Evolutionary conservation across 2,329 filamentous ascomycete genomes (phyloP), one percentile per base, ranked within the genome.

Genomic region (Venturiaceae sp.): DNA sequence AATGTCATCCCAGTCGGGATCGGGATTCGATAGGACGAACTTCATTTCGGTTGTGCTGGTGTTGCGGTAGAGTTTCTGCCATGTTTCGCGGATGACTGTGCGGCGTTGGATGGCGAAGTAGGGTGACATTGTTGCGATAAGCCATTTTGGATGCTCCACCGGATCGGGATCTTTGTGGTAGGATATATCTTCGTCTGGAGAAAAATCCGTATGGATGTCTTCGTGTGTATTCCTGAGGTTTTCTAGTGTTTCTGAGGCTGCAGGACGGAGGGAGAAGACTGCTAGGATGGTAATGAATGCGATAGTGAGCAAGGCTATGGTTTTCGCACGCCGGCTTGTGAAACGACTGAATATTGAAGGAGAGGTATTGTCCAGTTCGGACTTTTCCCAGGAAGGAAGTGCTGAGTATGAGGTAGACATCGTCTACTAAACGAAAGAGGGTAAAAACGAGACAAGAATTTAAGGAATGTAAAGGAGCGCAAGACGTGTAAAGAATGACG

Each of bases 21-120:
- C 66, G 0, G 69, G 69, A 50, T 71, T 69, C 0, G 68, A 64
- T 2, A 71, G 63, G 7, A 71, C 68, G 55, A 71, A 71, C 5
- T 66, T 64, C 1, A 61, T 59, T 14, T 68, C 67, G 26, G 71
- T 66, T 11, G 23, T 33, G 8, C 68, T 64, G 1, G 68, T 58
- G 36, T 70, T 63, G 30, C 60, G 37, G 60, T 65, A 71, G 5
- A 70, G 60, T 4, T 61, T 63, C 66, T 70, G 70, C 69, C 69
- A 71, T 11, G 68, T 68, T 2, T 65, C 65, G 9, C 69, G 63
- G 8, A 71, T 71, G 26, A 68, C 60, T 9, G 34, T 32, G 23
- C 55, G 55, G 34, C 41, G 34, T 26, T 57, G 55, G 16, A 46
- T 30, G 9, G 39, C 16, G 28, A 28, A 46, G 7, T 37, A 37